phyloP scores from a whole-genome alignment of 371 early-diverging fungal genomes.

The Mucor circinelloides region DNA sequence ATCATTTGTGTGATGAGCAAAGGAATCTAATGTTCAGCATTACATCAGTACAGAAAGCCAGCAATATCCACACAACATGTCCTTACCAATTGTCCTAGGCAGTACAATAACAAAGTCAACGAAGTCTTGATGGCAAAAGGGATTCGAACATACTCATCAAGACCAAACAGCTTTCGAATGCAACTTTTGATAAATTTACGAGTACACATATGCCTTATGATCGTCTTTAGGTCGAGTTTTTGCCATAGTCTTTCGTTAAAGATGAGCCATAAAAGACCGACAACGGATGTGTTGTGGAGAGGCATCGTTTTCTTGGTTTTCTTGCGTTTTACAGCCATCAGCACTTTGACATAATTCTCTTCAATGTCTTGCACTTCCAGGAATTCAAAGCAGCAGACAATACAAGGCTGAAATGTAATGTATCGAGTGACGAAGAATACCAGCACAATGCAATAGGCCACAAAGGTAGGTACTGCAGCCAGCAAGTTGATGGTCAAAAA shows the following conservation, averaged over 20 bases:
- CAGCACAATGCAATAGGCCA: conserved; percentile 32
- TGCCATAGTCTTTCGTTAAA: background rate
- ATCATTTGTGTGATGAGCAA: conserved; percentile 41
- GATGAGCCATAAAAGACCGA: background rate
- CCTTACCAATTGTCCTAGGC: conserved; percentile 45
- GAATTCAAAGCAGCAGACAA: conserved; percentile 28
- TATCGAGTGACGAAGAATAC: conserved; percentile 31
- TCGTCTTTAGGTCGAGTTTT: background rate
- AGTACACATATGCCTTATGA: background rate
- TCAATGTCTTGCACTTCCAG: conserved; percentile 45
- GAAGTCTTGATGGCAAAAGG: conserved; percentile 47
- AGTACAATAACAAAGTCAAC: conserved; percentile 37
- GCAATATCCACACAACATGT: no score
- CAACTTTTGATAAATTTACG: background rate
- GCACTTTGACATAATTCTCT: conserved; percentile 38
- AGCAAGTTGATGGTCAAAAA: conserved; percentile 36
- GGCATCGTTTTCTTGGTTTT: background rate
- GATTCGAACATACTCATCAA: conserved; percentile 30
- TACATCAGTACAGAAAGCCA: background rate
- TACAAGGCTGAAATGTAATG: conserved; percentile 32
- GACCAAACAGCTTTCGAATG: conserved; percentile 21
- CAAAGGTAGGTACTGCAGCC: conserved; percentile 36
- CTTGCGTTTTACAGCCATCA: conserved; percentile 10
- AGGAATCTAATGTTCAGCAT: conserved; percentile 36
- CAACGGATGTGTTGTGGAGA: background rate